phyloP scores from a whole-genome alignment of 2,329 filamentous ascomycete genomes.

The Aspergillus aculeatinus region DNA sequence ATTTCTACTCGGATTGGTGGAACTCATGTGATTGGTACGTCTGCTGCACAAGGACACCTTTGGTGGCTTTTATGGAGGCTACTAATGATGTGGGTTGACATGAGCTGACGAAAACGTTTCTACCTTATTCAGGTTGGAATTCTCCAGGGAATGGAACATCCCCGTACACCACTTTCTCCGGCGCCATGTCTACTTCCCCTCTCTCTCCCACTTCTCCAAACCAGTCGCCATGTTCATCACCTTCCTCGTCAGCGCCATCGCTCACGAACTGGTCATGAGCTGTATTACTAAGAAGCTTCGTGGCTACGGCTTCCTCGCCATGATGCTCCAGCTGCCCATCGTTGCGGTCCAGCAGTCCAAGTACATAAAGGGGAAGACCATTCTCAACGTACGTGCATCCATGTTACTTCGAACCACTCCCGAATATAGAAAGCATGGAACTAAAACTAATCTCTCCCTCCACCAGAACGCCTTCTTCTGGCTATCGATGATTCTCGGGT shows the following conservation, averaged over 20 bases:
- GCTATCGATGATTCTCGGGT: constrained; percentile 84
- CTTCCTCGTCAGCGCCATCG: constrained; percentile 83
- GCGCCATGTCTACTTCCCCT: constrained; percentile 88
- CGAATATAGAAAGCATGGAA: background rate
- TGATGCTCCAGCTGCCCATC: constrained; percentile 96
- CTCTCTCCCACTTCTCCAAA: constrained; percentile 71
- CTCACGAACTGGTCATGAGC: constrained; percentile 94
- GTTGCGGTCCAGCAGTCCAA: constrained; percentile 83
- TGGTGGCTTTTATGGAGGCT: background rate
- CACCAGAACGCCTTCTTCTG: constrained; percentile 76
- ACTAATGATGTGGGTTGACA: too few relatives aligned
- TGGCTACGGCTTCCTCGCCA: constrained; percentile 88
- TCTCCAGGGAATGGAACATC: constrained; percentile 95
- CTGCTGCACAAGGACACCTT: background rate
- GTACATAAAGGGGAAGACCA: constrained; percentile 70
- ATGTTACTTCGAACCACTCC: too few relatives aligned
- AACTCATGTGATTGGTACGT: constrained; percentile 55
- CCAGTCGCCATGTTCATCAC: constrained; percentile 81
- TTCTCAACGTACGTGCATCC: constrained; percentile 62
- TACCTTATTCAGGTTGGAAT: constrained; percentile 68
- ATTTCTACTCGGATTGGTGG: constrained; percentile 82
- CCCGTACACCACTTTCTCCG: constrained; percentile 94
- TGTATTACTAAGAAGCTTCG: constrained; percentile 97
- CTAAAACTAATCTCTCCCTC: background rate
- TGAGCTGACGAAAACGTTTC: too few relatives aligned